phyloP scores from a whole-genome alignment of 2,329 filamentous ascomycete species.

The Sarocladium strictum region DNA sequence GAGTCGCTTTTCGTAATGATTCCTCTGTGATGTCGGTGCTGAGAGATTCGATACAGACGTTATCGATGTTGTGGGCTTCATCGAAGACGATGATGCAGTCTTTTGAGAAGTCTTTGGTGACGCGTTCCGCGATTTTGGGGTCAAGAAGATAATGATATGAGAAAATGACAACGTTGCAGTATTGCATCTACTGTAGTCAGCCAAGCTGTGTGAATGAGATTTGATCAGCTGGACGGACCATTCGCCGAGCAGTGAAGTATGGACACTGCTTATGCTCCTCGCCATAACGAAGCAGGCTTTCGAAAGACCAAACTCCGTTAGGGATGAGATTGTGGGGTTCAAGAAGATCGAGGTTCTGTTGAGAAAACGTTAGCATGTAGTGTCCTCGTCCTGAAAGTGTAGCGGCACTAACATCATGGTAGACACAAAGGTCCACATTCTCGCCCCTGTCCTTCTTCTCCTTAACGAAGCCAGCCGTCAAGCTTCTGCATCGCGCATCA shows the following conservation, averaged over 20 bases:
- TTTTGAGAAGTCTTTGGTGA: constrained; percentile 92
- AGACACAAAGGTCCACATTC: constrained; percentile 88
- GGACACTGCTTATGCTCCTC: constrained; percentile 96
- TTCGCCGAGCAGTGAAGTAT: constrained; percentile 90
- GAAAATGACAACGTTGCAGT: constrained; percentile 99
- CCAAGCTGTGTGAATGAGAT: background rate
- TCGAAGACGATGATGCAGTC: constrained; percentile 99
- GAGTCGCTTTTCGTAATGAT: constrained; percentile 81
- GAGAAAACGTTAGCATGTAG: no score
- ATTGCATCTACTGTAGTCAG: constrained; percentile 68
- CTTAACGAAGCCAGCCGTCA: constrained; percentile 95
- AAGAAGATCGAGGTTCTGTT: constrained; percentile 80
- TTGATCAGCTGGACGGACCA: constrained; percentile 51
- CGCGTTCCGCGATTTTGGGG: constrained; percentile 92
- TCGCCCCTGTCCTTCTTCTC: constrained; percentile 96
- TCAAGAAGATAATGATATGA: constrained; percentile 98
- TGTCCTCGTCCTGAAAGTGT: background rate
- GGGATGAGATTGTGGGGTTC: constrained; percentile 94
- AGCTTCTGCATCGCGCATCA: constrained; percentile 88
- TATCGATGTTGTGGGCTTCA: constrained; percentile 98
- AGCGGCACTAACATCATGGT: constrained; percentile 67
- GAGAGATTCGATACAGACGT: constrained; percentile 95
- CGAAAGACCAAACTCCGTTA: constrained; percentile 91
- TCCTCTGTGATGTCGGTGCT: constrained; percentile 97
- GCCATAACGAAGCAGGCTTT: constrained; percentile 81